phyloP scores from a whole-genome alignment of 345 rosid species.

The Raphanus raphanistrum region DNA sequence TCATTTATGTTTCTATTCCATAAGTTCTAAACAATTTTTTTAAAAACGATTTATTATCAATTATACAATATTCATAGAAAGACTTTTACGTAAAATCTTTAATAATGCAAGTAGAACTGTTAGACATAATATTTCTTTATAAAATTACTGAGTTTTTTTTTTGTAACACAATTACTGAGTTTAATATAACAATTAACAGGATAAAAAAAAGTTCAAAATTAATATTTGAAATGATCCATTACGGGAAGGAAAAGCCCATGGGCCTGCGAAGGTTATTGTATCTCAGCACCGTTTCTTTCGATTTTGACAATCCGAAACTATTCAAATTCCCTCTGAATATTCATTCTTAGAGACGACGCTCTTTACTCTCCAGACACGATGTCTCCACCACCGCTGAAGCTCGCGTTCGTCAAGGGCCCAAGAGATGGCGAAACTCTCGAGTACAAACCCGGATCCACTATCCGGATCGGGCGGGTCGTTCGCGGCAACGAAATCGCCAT shows the following conservation, averaged over 20 bases:
- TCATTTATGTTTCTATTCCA: too few relatives aligned
- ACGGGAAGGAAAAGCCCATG: background rate
- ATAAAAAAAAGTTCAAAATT: too few relatives aligned
- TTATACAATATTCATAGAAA: too few relatives aligned
- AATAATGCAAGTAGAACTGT: too few relatives aligned
- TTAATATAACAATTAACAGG: too few relatives aligned
- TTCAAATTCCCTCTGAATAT: background rate
- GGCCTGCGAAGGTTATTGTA: background rate
- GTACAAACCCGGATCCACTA: constrained; percentile 42
- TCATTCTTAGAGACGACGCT: background rate
- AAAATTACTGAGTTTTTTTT: too few relatives aligned
- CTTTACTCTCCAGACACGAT: background rate
- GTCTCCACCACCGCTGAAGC: background rate
- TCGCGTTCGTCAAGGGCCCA: background rate
- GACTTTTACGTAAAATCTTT: too few relatives aligned
- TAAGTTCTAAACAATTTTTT: too few relatives aligned
- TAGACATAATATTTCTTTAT: too few relatives aligned
- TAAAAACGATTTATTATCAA: too few relatives aligned
- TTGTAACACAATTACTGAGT: too few relatives aligned
- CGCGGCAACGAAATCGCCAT: background rate
- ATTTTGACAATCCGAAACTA: background rate
- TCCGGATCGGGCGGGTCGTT: constrained; percentile 63
- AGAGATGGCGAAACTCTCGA: background rate
- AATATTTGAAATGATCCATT: too few relatives aligned
- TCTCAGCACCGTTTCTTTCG: background rate